Conservation (phyloP, 2,329 filamentous ascomycete species). For the Sporothrix euskadiensis region DNA sequence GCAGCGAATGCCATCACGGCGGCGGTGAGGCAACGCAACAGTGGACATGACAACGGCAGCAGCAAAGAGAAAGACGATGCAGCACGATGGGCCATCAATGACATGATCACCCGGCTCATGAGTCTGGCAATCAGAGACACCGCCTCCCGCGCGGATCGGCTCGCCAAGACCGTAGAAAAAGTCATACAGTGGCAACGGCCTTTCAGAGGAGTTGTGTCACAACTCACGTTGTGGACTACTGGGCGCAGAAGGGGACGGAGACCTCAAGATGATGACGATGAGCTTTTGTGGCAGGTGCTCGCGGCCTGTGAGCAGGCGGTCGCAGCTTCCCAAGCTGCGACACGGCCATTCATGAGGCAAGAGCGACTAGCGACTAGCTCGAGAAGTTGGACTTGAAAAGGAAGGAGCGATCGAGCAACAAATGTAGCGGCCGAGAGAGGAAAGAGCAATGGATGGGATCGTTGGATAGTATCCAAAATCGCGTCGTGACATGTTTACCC, state of each 20-base stretch:
- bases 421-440: neutral
- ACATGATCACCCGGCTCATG: neutral
- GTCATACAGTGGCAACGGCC: neutral
- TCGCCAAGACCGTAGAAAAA: neutral
- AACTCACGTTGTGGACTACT: neutral
- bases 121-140: neutral
- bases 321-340: neutral
- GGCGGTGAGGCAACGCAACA: neutral
- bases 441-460: neutral
- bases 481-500: neutral
- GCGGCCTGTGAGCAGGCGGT: neutral
- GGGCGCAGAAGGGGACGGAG: neutral
- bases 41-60: neutral
- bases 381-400: neutral
- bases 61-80: neutral
- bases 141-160: neutral
- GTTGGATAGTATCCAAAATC: neutral
- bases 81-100: neutral
- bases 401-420: neutral
- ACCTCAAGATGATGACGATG: neutral
- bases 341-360: neutral
- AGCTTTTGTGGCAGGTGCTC: neutral
- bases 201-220: neutral
- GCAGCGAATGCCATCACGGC: neutral
- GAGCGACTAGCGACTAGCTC: no score